Conservation (phyloP, 2,329 filamentous ascomycete genomes). For the Penicillium aurantiogriseum region DNA sequence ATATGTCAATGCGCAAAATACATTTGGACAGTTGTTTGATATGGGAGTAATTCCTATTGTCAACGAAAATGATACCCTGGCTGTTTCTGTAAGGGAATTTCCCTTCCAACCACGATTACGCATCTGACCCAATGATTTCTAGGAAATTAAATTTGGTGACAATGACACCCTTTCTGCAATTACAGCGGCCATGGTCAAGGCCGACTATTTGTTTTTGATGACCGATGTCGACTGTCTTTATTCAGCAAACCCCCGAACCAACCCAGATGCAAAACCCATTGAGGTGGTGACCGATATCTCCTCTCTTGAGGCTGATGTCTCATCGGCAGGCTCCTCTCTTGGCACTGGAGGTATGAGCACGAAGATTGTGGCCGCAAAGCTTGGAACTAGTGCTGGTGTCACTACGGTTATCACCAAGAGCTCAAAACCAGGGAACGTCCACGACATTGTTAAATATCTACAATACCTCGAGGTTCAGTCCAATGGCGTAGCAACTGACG, state of each 20-base stretch:
- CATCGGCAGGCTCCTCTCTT: constrained; percentile 79
- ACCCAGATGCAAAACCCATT: constrained; percentile 84
- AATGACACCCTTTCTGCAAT: constrained; percentile 97
- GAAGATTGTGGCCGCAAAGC: constrained; percentile 88
- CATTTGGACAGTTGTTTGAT: constrained; percentile 80
- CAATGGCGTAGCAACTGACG: constrained; percentile 19
- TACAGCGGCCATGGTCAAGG: constrained; percentile 94
- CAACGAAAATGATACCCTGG: constrained; percentile 96
- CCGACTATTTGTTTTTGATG: constrained; percentile 96
- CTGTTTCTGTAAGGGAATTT: constrained; percentile 64
- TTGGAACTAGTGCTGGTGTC: constrained; percentile 91
- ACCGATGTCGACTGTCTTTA: constrained; percentile 98
- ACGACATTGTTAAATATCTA: constrained; percentile 78
- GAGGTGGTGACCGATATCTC: constrained; percentile 89
- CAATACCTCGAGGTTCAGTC: constrained; percentile 57
- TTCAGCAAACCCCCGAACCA: constrained; percentile 84
- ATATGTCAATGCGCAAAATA: constrained; percentile 96
- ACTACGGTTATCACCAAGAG: constrained; percentile 94
- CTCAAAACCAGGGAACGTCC: constrained; percentile 88
- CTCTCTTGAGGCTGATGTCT: constrained; percentile 81
- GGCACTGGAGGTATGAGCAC: constrained; percentile 97
- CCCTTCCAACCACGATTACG: not conserved
- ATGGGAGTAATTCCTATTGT: constrained; percentile 98
- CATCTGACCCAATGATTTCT: not conserved
- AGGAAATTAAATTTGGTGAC: constrained; percentile 98